A percentile compares a stretch with the other conserved stretches of the same genome.
Conservation (phyloP, 1,284 basidiomycete genomes). For the Fomitopsis betulina region DNA sequence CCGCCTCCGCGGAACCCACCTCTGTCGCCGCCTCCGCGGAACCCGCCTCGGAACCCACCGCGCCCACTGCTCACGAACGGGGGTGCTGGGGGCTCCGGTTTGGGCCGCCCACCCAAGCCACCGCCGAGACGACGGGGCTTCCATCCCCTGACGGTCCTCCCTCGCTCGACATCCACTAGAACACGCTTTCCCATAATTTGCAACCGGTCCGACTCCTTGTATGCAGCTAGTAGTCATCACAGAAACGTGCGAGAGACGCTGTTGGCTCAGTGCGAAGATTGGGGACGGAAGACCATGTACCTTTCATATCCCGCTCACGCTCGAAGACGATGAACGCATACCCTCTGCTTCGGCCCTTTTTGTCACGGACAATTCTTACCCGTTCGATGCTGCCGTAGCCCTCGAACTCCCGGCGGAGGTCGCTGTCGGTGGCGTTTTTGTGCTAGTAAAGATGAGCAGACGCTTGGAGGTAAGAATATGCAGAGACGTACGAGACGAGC, state of each 20-base stretch:
- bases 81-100: constrained; percentile 60
- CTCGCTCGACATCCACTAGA: constrained; percentile 96
- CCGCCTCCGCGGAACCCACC: constrained; percentile 35
- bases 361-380: constrained; percentile 87
- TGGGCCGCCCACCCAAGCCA: constrained; percentile 92
- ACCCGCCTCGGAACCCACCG: constrained; percentile 37
- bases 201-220: constrained; percentile 98
- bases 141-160: constrained; percentile 97
- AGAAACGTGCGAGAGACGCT: constrained; percentile 13
- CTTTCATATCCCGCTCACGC: constrained; percentile 98
- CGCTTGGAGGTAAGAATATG: not conserved
- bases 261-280: constrained; percentile 19
- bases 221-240: constrained; percentile 67
- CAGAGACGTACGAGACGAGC: constrained; percentile 70
- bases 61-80: constrained; percentile 28
- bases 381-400: constrained; percentile 92
- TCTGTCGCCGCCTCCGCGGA: constrained; percentile 38
- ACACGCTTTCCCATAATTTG: constrained; percentile 94
- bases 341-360: constrained; percentile 81
- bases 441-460: constrained; percentile 42
- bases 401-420: constrained; percentile 93
- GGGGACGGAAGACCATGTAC: constrained; percentile 37
- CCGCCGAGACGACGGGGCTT: constrained; percentile 94
- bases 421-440: constrained; percentile 86
- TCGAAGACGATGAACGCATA: constrained; percentile 99